These are phyloP conservation scores for Alternaria panax DNA, from an alignment of 2,329 filamentous ascomycete genomes.

Conservation along the genomic window DNA sequence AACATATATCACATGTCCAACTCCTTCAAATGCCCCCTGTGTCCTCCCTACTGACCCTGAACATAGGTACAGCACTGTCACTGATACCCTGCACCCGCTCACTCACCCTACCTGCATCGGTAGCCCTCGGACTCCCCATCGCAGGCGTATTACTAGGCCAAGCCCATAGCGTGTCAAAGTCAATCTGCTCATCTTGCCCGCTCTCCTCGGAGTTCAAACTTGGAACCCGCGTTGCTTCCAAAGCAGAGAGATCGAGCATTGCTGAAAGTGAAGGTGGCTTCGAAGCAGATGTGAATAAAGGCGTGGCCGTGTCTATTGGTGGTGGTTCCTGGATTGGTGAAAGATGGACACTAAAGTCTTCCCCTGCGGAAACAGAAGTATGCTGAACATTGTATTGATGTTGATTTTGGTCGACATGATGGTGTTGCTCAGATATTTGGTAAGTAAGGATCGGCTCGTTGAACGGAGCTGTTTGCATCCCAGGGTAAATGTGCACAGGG, in stretches of 20 bases:
- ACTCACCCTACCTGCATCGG: conserved; percentile 19
- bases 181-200: conserved; percentile 50
- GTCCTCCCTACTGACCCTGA: conserved; percentile 32
- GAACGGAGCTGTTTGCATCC: conserved; percentile 42
- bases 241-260: conserved; percentile 48
- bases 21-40: neutral
- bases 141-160: conserved; percentile 50
- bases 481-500: conserved; percentile 47
- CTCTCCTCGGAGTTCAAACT: conserved; percentile 45
- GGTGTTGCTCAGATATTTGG: conserved; percentile 10
- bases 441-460: conserved; percentile 21
- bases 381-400: conserved; percentile 5
- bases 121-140: conserved; percentile 36
- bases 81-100: conserved; percentile 36
- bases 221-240: conserved; percentile 44
- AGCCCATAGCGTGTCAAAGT: conserved; percentile 53
- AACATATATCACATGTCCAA: neutral
- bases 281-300: conserved; percentile 19
- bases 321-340: conserved; percentile 40
- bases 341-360: conserved; percentile 40
- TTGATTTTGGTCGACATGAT: neutral
- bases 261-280: conserved; percentile 42
- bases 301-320: conserved; percentile 11
- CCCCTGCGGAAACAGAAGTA: conserved; percentile 17
- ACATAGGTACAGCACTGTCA: conserved; percentile 31